Percentiles rank a stretch among this genome's conserved stretches.
Evolutionary conservation across 2,329 filamentous ascomycete species (phyloP).

Genomic region (Aspergillus sp.): DNA sequence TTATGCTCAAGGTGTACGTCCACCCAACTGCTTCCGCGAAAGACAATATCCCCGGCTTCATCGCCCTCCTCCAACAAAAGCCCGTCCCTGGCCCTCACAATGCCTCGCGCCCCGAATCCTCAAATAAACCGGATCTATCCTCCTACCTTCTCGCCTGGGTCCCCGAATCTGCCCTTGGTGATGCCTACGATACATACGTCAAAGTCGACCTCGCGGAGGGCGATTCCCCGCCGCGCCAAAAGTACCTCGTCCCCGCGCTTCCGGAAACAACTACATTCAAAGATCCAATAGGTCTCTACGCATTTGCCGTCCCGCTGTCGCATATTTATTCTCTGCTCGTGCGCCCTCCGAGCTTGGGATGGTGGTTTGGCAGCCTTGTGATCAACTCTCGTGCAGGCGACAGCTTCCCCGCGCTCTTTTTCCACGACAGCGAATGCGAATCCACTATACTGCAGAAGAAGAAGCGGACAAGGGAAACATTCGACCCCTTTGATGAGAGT

Average conservation of each 20-base stretch:
- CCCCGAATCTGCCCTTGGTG: slow-evolving; percentile 83
- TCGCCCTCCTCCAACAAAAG: slow-evolving; percentile 91
- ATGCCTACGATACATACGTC: slow-evolving; percentile 84
- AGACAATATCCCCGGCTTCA: slow-evolving; percentile 93
- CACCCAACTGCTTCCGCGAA: slow-evolving; percentile 90
- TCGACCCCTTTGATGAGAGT: slow-evolving; percentile 83
- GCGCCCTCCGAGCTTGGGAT: slow-evolving; percentile 87
- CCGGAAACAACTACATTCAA: slow-evolving; percentile 78
- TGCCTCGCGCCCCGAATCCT: slow-evolving; percentile 44
- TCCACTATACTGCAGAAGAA: slow-evolving; percentile 94
- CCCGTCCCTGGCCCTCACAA: slow-evolving; percentile 37
- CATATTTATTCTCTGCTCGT: slow-evolving; percentile 90
- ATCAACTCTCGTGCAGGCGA: slow-evolving; percentile 90
- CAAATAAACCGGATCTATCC: slow-evolving; percentile 53
- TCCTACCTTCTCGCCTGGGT: slow-evolving; percentile 90
- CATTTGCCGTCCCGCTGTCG: slow-evolving; percentile 86
- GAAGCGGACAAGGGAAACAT: slow-evolving; percentile 76
- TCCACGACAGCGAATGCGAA: slow-evolving; percentile 95
- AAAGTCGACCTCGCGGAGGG: slow-evolving; percentile 89
- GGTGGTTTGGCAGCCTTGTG: slow-evolving; percentile 97
- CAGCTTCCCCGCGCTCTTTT: slow-evolving; percentile 93
- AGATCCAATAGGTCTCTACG: slow-evolving; percentile 72
- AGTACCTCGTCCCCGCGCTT: slow-evolving; percentile 86
- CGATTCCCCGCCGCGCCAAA: slow-evolving; percentile 77
- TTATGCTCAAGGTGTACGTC: slow-evolving; percentile 72